Base-by-base conservation (phyloP, 179 eudicot genomes). In the Vitellaria paradoxa region DNA sequence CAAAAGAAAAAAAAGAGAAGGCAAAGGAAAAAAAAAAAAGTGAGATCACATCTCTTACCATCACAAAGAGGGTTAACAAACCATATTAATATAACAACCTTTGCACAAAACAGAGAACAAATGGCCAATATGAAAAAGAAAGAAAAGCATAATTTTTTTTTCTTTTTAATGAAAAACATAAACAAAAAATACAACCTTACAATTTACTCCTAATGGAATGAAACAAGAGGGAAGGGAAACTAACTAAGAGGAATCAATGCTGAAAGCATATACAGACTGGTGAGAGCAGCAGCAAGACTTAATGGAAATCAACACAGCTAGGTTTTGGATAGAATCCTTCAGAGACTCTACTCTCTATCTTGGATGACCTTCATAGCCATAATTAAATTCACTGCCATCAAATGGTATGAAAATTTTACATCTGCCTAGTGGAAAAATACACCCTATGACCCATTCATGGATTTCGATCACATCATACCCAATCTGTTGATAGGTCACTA, bases 341-440 rank as follows among this genome's bases (percentile, higher is more conserved):
- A 47, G 59, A 73, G 53, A n/a, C 59, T 40, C 77, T 26, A 56
- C 23, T 71, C 47, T 40, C 70, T 56, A 60, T 71, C 76, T 52
- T 50, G 9, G 12, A 30, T 23, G 59, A 62, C 60, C 52, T 77
- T 70, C 70, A 70, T 77, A 70, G n/a, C 61, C 59, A 49, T 10
- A 63, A 10, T 21, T 9, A 20, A 10, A 45, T 30, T 30, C 45
- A 46, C 14, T 30, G 17, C 26, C 59, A 42, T 57, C 52, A 50
- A 52, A 55, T 14, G 74, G 10, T n/a, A 46, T 6, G 24, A 26
- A 55, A 67, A n/a, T 23, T 23, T 59, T n/a, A 62, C 79, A 9
- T 52, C n/a, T 52, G 55, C 74, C 67, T 57, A 42, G 23, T 60
- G 37, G 37, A 30, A 30, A 30, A 30, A 30, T 30, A 30, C 2